These are phyloP conservation scores for Vanrija sp. DNA, from an alignment of 1,284 basidiomycete genomes.

Conservation along the genomic window DNA sequence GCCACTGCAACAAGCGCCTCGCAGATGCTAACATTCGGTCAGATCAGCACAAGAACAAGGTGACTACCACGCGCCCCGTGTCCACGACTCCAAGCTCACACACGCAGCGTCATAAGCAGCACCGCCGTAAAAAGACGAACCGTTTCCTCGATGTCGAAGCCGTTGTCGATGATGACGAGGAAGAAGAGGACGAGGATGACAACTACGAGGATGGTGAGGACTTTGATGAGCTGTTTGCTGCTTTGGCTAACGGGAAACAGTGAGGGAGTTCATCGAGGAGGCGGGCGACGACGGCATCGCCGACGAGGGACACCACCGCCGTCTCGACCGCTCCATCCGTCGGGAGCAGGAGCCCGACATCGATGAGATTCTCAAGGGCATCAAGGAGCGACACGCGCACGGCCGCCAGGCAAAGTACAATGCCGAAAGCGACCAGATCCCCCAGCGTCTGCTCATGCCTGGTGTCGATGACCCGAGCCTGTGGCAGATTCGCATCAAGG, in stretches of 20 bases:
- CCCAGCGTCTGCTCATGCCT: conserved; percentile 94
- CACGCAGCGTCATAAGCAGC: conserved; percentile 34
- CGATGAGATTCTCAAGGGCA: conserved; percentile 77
- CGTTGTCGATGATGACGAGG: conserved; percentile 88
- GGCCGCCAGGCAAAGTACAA: conserved; percentile 67
- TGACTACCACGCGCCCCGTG: no score
- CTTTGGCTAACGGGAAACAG: conserved; percentile 20
- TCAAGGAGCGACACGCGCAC: conserved; percentile 68
- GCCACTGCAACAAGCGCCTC: conserved; percentile 66
- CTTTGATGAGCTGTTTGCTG: conserved; percentile 7
- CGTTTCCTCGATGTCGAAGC: conserved; percentile 94
- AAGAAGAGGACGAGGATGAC: conserved; percentile 89
- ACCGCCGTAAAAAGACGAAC: conserved; percentile 57
- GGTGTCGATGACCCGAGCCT: conserved; percentile 91
- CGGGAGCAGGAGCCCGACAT: conserved; percentile 79
- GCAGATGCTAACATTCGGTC: conserved; percentile 9
- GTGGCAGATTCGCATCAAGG: conserved; percentile 91
- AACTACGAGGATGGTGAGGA: conserved; percentile 62
- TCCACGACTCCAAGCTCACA: conserved; percentile 2
- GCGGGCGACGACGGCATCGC: conserved; percentile 62
- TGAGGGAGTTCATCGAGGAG: conserved; percentile 70
- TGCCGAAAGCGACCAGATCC: conserved; percentile 88
- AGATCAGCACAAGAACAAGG: conserved; percentile 13
- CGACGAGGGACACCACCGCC: conserved; percentile 63
- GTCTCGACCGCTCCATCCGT: conserved; percentile 69